Base-by-base conservation (phyloP, 2,329 filamentous ascomycete species). In the Sclerotiophoma versabilis region DNA sequence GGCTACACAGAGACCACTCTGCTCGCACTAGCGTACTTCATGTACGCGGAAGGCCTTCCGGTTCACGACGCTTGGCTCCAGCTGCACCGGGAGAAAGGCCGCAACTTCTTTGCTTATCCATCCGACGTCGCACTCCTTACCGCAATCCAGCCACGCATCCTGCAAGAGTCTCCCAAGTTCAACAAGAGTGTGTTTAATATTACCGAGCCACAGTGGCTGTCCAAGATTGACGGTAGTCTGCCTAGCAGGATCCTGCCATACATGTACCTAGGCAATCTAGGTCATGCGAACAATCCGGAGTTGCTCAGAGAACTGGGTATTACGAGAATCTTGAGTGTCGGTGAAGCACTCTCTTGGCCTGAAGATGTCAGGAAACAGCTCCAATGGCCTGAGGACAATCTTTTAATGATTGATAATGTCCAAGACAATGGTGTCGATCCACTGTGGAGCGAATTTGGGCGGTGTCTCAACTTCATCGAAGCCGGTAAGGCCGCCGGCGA, bases 381-480 rank as follows among this genome's bases (percentile, higher is more conserved):
- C 29, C 78, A 80, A 41, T 96, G 92, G 91, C 90, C 89, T 0
- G 66, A 77, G 10, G 88, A 93, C 29, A 95, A 96, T 62, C 78
- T 96, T 15, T 86, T 95, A 70, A 84, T 88, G 64, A 84, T 99
- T 27, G 87, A 93, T 69, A 85, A 89, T 12, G 91, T 99, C 5
- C 95, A 98, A 71, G 95, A 99, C 70, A 99, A 99, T 69, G 95
- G 95, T 4, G 95, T 98, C 57, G 95, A 99, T 75, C 89, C 93
- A 4, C 78, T 99, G 65, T 96, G 88, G 26, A 85, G 89, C 27
- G 90, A 97, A 63, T 96, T 98, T 75, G 84, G 87, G 64, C 83
- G 88, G 32, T 98, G 93, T 70, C 81, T 99, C 38, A 86, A 90
- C 23, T 99, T 98, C 68, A 96, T 99, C 73, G 95, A 92, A 63